These are phyloP conservation scores for Rhizopus arrhizus DNA, from an alignment of 371 early-diverging fungal species.

Conservation along the genomic window DNA sequence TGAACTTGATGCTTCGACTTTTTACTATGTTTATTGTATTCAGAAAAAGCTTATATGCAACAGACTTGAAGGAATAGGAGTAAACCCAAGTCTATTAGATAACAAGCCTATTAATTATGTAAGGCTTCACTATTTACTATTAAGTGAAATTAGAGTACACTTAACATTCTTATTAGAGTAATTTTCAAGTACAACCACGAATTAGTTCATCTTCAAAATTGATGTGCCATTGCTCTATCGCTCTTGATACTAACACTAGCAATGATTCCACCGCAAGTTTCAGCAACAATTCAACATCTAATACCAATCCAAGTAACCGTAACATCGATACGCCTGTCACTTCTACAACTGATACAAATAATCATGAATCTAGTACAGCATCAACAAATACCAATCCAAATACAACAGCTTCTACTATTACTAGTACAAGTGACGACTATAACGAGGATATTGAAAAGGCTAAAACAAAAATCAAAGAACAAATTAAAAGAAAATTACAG, in stretches of 20 bases:
- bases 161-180: slow-evolving; percentile 19
- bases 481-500: slow-evolving; percentile 22
- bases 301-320: slow-evolving; percentile 18
- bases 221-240: slow-evolving; percentile 21
- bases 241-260: slow-evolving; percentile 17
- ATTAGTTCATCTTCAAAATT: slow-evolving; percentile 19
- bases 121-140: slow-evolving; percentile 16
- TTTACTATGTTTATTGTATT: slow-evolving; percentile 23
- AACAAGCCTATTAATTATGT: slow-evolving; percentile 19
- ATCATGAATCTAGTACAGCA: slow-evolving; percentile 14
- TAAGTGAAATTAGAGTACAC: slow-evolving; percentile 16
- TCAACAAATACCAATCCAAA: slow-evolving; percentile 17
- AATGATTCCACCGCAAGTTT: slow-evolving; percentile 18
- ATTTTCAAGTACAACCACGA: slow-evolving; percentile 21
- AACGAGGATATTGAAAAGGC: slow-evolving; percentile 22
- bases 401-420: slow-evolving; percentile 12
- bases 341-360: slow-evolving; percentile 18
- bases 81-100: slow-evolving; percentile 19
- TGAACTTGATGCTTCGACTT: slow-evolving; percentile 23
- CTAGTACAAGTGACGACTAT: slow-evolving; percentile 18
- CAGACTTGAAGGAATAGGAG: slow-evolving; percentile 14
- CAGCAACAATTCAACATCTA: slow-evolving; percentile 20
- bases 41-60: slow-evolving; percentile 19
- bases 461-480: slow-evolving; percentile 19
- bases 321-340: slow-evolving; percentile 17